These are phyloP conservation scores for Pichia phayaonensis DNA, from an alignment of 805 yeast species.

Conservation along the genomic window DNA sequence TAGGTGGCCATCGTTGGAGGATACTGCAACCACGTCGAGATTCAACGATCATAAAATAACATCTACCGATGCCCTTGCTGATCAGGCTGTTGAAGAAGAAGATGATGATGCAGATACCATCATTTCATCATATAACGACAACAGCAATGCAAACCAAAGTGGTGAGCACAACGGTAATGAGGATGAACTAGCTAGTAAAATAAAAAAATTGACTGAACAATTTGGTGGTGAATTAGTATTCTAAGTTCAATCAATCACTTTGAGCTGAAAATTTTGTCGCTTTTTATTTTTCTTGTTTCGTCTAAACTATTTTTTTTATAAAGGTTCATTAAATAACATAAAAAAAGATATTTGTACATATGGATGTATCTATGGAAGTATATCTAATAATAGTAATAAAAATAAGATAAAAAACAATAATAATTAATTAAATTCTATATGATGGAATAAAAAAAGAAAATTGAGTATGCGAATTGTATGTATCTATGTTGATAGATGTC, in stretches of 20 bases:
- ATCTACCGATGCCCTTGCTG: constrained; percentile 7
- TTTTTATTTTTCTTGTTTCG: no score
- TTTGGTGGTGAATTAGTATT: constrained; percentile 30
- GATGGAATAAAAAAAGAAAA: no score
- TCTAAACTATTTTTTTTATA: neutral
- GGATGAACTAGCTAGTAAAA: constrained; percentile 9
- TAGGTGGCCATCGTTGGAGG: constrained; percentile 20
- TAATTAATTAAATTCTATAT: no score
- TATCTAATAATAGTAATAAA: no score
- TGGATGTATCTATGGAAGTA: no score
- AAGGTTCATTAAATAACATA: neutral
- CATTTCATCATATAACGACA: neutral
- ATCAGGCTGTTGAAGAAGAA: constrained; percentile 6
- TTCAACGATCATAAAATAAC: neutral
- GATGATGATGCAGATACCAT: constrained; percentile 2
- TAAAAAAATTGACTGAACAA: constrained; percentile 31
- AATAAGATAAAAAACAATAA: no score
- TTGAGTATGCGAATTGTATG: no score
- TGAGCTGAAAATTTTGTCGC: no score
- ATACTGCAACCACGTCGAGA: neutral
- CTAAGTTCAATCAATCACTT: neutral
- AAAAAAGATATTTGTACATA: no score
- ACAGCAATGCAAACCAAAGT: neutral
- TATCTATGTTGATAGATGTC: no score
- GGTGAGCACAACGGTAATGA: constrained; percentile 18